Conservation (phyloP, 208 protist genomes). For the Leishmania gerbilli region DNA sequence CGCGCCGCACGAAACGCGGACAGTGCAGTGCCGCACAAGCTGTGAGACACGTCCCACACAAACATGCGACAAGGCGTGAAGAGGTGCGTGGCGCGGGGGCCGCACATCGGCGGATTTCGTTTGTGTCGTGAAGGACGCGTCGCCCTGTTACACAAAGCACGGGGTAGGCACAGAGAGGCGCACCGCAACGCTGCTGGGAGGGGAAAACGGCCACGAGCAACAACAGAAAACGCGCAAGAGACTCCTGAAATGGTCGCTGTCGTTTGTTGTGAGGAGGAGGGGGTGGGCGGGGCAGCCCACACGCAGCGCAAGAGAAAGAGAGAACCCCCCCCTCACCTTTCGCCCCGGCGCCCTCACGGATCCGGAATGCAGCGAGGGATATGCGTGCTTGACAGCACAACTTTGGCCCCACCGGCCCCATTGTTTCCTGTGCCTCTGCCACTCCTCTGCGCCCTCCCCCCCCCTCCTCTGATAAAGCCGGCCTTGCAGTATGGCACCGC, state of each 20-base stretch:
- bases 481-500: background rate
- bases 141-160: background rate
- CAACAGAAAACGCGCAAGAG: background rate
- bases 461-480: background rate
- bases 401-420: too few relatives aligned
- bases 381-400: background rate
- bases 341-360: background rate
- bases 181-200: too few relatives aligned
- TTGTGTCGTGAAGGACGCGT: background rate
- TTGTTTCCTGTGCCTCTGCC: background rate
- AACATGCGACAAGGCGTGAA: background rate
- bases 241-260: background rate
- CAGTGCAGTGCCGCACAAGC: background rate
- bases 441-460: background rate
- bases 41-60: background rate
- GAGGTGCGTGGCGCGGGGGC: background rate
- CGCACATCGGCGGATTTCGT: background rate
- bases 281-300: background rate
- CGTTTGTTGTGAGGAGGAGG: background rate
- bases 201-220: too few relatives aligned
- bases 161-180: background rate
- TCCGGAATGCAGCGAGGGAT: background rate
- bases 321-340: too few relatives aligned
- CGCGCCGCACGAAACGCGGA: background rate
- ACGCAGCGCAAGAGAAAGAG: background rate